Base-by-base conservation (phyloP, 306 rosid genomes). In the Medicago arabica region DNA sequence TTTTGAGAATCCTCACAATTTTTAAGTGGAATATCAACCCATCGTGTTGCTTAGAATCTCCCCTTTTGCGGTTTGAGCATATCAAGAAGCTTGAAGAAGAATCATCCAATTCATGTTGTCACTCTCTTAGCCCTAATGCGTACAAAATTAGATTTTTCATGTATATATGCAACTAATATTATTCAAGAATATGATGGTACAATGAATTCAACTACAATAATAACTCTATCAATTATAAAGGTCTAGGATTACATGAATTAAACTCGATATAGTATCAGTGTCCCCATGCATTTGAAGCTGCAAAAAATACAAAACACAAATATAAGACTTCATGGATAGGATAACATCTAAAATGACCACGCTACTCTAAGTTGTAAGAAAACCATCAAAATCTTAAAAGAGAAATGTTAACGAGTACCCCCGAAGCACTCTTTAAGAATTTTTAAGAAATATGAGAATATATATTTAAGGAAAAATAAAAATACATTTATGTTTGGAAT, bases 281-380 rank as follows among this genome's bases (percentile, higher is more conserved):
- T 28, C 71, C 81, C 93, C 88, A 91, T 40, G 83, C 51, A 68
- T 69, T 78, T 19, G 91, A 87, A 82, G 96, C 93, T 90, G 91
- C 51, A 67, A 78, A 76, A 39, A 39, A 65, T 70, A 66, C 10
- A 34, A 43, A 36, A 62, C 14, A 53, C 17, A n/a, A 68, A 4
- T 43, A 43, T 43, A 8, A 40, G 12, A 8, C 46, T 9, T 34
- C 38, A 6, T 34, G 7, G 38, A 34, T 34, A 34, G 7, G 38
- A 34, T 31, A 31, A 31, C 36, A 31, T 31, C 36, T 31, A 34
- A 21, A 81, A 6, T 36, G 12, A 40, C 3, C 14, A 25, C 9
- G 49, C 53, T 25, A n/a, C 31, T 13, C 38, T 31, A 31, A 61
- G 50, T 8, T 50, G 9, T 39, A 41, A 41, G 16, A 39, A 51